Conservation (phyloP, 371 early-diverging fungal species). For the Mortierella sp. region DNA sequence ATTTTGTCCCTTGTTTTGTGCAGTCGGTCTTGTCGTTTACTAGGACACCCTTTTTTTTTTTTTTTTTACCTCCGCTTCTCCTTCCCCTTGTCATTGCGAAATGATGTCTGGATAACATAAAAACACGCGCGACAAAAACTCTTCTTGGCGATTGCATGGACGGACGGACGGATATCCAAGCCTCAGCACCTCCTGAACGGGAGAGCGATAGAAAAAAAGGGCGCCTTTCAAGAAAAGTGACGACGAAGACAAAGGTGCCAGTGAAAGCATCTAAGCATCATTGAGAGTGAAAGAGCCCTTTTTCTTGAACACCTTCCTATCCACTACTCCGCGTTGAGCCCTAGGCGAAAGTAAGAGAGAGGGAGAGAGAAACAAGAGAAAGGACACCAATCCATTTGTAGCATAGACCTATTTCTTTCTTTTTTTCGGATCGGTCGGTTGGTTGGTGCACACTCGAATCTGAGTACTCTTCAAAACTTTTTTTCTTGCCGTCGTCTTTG, state of each 20-base stretch:
- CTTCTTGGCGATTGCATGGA: background rate
- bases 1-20: background rate
- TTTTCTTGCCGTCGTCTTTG: background rate
- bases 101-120: background rate
- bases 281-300: background rate
- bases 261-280: background rate
- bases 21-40: no score
- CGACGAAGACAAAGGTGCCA: background rate
- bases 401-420: background rate
- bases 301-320: background rate
- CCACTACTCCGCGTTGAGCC: background rate
- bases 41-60: no score
- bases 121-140: background rate
- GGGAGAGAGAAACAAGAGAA: background rate
- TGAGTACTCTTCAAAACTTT: background rate
- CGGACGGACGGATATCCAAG: background rate
- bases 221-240: background rate
- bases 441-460: constrained; percentile 9
- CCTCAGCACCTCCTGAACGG: background rate
- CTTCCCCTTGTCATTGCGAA: background rate
- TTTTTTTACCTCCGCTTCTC: background rate
- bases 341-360: background rate
- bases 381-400: background rate
- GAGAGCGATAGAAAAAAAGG: background rate
- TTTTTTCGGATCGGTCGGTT: background rate